Base-by-base conservation (phyloP, 345 rosid genomes). In the Aquilaria malaccensis region DNA sequence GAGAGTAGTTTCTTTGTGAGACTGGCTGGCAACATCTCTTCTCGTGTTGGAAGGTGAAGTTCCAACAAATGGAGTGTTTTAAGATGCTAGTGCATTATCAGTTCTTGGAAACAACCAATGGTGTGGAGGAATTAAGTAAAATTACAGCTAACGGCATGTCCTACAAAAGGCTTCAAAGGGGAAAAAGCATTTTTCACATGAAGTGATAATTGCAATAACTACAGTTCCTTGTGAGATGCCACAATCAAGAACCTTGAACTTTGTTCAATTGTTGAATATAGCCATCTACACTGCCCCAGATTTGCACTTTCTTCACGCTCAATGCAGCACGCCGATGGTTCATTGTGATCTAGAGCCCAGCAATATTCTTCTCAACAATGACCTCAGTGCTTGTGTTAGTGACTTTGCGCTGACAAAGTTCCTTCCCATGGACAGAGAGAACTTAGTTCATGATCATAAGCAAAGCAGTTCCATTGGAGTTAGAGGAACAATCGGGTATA, bases 321-420 rank as follows among this genome's bases (percentile, higher is more conserved):
- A 53, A 9, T 60, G 72, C 2, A 54, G 52, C 3, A 58, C 61
- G 1, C 43, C 61, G 0, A 62, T 75, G 0, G 56, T 67, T 13
- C 79, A 67, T 30, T 68, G 79, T 67, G 76, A 76, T 47, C 76
- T 55, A 53, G 58, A 63, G 33, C 66, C 66, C 29, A 63, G 45
- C 29, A 63, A 63, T 29, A 63, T 53, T 63, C 59, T 63, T 15
- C 66, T 63, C 13, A 50, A 63, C 52, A 33, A 45, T 43, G 65
- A 53, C 43, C 43, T 53, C 58, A 51, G 53, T 63, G 59, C 41
- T 7, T 58, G 54, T 29, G 48, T 63, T 12, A 46, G 66, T 29
- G 66, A 63, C 33, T 61, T 62, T 15, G 64, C 60, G 5, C 48
- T 63, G 2, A 58, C 56, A 31, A 56, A 33, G 48, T 58, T 45